A percentile compares a stretch with the other conserved stretches of the same genome.
Evolutionary conservation across 140 eudicot species (phyloP).

Genomic region (Ambrosia hybrid): DNA sequence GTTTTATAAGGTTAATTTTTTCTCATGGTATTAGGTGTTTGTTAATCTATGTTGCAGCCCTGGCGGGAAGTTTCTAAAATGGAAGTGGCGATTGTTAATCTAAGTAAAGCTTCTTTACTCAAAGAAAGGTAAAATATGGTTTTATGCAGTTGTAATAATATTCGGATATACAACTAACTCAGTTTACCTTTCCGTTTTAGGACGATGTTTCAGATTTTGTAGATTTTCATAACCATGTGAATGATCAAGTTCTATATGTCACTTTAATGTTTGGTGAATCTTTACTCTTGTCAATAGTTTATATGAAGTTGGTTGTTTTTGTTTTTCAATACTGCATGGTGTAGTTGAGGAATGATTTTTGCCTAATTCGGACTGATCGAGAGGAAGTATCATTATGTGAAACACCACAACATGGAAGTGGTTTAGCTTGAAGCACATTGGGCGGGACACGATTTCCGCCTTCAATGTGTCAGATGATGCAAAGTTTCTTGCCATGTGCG

Average conservation of each 20-base stretch:
- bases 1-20: background rate
- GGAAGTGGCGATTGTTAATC: too few relatives aligned
- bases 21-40: background rate
- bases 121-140: slow-evolving; percentile 54
- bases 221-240: slow-evolving; percentile 58
- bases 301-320: background rate
- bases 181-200: slow-evolving; percentile 39
- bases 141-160: background rate
- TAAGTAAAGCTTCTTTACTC: slow-evolving; percentile 57
- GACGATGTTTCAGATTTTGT: slow-evolving; percentile 81
- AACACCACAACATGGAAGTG: slow-evolving; percentile 75
- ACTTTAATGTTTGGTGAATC: slow-evolving; percentile 67
- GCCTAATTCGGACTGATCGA: slow-evolving; percentile 42
- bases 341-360: background rate
- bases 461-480: slow-evolving; percentile 82
- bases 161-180: slow-evolving; percentile 16
- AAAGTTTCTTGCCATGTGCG: slow-evolving; percentile 74
- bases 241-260: slow-evolving; percentile 61
- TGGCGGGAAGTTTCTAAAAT: slow-evolving; percentile 62
- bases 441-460: slow-evolving; percentile 74
- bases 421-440: slow-evolving; percentile 54
- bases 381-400: slow-evolving; percentile 78
- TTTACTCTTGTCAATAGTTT: slow-evolving; percentile 1
- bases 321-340: background rate
- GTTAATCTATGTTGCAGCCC: slow-evolving; percentile 54